A percentile compares a stretch with the other conserved stretches of the same genome.
Conservation (phyloP, 129 eudicot species). For the Helianthus tuberosus region DNA sequence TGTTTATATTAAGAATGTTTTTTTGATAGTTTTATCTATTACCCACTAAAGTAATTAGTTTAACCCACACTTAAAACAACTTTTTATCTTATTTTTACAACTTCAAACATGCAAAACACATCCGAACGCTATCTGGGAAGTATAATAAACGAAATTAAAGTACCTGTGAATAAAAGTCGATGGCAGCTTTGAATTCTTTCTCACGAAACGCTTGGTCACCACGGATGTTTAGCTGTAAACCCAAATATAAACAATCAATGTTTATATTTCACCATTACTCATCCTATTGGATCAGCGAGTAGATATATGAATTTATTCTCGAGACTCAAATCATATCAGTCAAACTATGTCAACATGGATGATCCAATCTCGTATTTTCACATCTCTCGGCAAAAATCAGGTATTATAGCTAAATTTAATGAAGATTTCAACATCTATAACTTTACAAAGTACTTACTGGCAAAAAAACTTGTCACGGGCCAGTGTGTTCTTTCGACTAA, state of each 20-base stretch:
- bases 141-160: neutral
- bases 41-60: neutral
- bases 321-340: neutral
- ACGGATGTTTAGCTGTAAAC: constrained; percentile 29
- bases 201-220: constrained; percentile 77
- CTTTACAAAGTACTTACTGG: constrained; percentile 65
- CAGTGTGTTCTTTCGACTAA: constrained; percentile 83
- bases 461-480: constrained; percentile 77
- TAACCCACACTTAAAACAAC: neutral
- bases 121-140: neutral
- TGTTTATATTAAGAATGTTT: neutral
- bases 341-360: constrained; percentile 9
- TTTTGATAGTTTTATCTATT: neutral
- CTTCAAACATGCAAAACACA: constrained; percentile 4
- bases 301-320: neutral
- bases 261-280: neutral
- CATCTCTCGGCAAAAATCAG: neutral
- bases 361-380: constrained; percentile 18
- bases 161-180: constrained; percentile 81
- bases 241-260: neutral
- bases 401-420: neutral
- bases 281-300: neutral
- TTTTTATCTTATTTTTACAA: constrained; percentile 1
- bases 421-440: constrained; percentile 13
- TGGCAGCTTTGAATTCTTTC: constrained; percentile 74